Percentiles rank a stretch among this genome's conserved stretches.
phyloP scores from a whole-genome alignment of 805 yeast genomes.

The Brettanomyces nanus region DNA sequence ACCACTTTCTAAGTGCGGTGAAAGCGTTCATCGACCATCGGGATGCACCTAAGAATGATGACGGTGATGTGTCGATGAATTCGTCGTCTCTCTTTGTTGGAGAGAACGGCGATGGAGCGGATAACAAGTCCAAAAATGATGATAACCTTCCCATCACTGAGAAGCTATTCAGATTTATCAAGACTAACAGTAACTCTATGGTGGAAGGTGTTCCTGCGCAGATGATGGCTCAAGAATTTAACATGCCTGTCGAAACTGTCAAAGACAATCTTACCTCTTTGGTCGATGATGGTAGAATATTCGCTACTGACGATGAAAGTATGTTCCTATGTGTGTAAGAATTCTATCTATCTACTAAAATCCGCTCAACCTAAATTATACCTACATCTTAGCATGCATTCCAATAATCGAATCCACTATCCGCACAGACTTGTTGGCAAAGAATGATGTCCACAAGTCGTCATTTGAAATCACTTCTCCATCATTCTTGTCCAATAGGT shows the following conservation, averaged over 20 bases:
- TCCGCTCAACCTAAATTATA: too few relatives aligned
- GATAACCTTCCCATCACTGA: constrained; percentile 18
- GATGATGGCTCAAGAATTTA: constrained; percentile 50
- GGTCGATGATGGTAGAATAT: constrained; percentile 61
- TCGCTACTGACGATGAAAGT: constrained; percentile 62
- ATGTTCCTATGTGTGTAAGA: constrained; percentile 44
- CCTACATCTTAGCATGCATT: constrained; percentile 2
- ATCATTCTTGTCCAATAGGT: constrained; percentile 38
- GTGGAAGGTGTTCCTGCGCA: constrained; percentile 70
- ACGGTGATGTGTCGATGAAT: constrained; percentile 16
- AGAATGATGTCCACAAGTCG: constrained; percentile 60
- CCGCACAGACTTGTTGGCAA: constrained; percentile 27
- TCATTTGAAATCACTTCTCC: constrained; percentile 53
- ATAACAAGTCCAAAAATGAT: constrained; percentile 13
- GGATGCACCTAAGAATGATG: constrained; percentile 27
- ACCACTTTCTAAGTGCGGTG: constrained; percentile 61
- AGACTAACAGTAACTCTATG: constrained; percentile 46
- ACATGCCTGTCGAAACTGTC: constrained; percentile 40
- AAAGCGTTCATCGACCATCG: constrained; percentile 47
- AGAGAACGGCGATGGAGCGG: constrained; percentile 18
- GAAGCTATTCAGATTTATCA: constrained; percentile 40
- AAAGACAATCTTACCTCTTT: constrained; percentile 42
- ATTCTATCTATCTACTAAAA: not conserved
- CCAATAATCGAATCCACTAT: constrained; percentile 11
- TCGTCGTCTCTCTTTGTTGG: constrained; percentile 31